Evolutionary conservation across 352 stramenopile genomes (phyloP).

Genomic region (Phytophthora uliginosa): DNA sequence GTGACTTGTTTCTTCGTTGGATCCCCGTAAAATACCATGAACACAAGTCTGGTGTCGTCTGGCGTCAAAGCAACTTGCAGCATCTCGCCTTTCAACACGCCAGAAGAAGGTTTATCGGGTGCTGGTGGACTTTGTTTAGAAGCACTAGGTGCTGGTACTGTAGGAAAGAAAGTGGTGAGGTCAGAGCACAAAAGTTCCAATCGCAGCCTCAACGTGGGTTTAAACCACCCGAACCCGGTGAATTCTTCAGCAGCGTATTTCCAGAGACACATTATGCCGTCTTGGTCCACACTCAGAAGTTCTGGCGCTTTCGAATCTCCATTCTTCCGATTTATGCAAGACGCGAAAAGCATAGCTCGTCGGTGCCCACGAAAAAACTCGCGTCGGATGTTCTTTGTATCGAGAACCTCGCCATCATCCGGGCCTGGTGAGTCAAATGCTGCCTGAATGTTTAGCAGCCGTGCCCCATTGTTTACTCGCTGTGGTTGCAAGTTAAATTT

Average conservation of each 20-base stretch:
- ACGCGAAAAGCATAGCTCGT: constrained; percentile 44
- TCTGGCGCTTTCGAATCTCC: constrained; percentile 12
- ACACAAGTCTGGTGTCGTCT: constrained; percentile 45
- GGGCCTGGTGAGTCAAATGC: constrained; percentile 39
- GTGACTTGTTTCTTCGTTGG: constrained; percentile 27
- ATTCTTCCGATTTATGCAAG: constrained; percentile 28
- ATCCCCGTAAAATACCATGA: constrained; percentile 52
- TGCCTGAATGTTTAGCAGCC: constrained; percentile 27
- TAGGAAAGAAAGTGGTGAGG: constrained; percentile 5
- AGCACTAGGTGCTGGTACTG: background rate
- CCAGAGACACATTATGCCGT: constrained; percentile 47
- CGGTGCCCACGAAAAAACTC: constrained; percentile 58
- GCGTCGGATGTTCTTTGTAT: constrained; percentile 22
- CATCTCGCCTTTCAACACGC: constrained; percentile 35
- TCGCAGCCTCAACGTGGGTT: constrained; percentile 27
- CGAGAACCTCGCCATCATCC: constrained; percentile 5
- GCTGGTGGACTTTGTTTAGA: constrained; percentile 1
- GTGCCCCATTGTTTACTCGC: background rate
- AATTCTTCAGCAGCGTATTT: constrained; percentile 48
- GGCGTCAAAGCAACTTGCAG: constrained; percentile 51
- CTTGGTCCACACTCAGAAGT: constrained; percentile 59
- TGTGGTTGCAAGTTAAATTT: constrained; percentile 42
- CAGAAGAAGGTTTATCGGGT: background rate
- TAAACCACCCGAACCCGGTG: constrained; percentile 59
- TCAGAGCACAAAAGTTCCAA: constrained; percentile 36